Evolutionary conservation across 2,329 filamentous ascomycete species (phyloP).

Genomic region (Trichoderma sp.): DNA sequence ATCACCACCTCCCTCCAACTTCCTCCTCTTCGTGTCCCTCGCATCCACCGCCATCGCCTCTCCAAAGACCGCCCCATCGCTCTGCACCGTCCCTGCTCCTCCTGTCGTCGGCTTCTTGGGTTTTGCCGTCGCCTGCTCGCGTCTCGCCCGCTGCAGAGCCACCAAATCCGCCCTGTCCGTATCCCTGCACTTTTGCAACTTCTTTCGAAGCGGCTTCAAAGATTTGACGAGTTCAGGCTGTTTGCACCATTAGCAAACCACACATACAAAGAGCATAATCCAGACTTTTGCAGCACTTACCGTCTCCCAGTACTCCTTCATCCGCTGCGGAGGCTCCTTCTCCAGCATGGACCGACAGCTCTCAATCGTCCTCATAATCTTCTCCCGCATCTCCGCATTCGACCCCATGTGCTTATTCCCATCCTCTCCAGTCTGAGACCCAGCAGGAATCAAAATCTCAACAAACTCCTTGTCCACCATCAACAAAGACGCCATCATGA

Average conservation of each 20-base stretch:
- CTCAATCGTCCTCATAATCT: constrained; percentile 54
- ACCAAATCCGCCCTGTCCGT: constrained; percentile 75
- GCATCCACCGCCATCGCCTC: constrained; percentile 44
- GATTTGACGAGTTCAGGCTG: constrained; percentile 49
- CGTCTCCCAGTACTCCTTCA: constrained; percentile 58
- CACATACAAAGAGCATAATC: too few species aligned
- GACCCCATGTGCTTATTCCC: constrained; percentile 5
- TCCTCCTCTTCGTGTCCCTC: constrained; percentile 52
- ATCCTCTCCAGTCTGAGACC: constrained; percentile 39
- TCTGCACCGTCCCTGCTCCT: constrained; percentile 32
- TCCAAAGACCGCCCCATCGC: constrained; percentile 55
- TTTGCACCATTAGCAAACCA: constrained; percentile 31
- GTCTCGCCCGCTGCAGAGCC: constrained; percentile 66
- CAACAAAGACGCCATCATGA: constrained; percentile 81
- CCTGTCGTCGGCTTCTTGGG: constrained; percentile 46
- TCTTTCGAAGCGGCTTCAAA: constrained; percentile 65
- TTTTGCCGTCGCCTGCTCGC: constrained; percentile 54
- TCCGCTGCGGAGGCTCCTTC: constrained; percentile 60
- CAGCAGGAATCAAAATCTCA: constrained; percentile 50
- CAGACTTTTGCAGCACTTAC: constrained; percentile 41
- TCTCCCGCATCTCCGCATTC: constrained; percentile 46
- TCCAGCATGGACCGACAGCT: constrained; percentile 59
- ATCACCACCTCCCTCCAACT: constrained; percentile 49
- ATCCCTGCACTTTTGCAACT: constrained; percentile 73
- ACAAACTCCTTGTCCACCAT: constrained; percentile 71